A percentile compares a stretch with the other conserved stretches of the same genome.
Conservation (phyloP, 352 stramenopile genomes). For the Thraustochytrium sp. region DNA sequence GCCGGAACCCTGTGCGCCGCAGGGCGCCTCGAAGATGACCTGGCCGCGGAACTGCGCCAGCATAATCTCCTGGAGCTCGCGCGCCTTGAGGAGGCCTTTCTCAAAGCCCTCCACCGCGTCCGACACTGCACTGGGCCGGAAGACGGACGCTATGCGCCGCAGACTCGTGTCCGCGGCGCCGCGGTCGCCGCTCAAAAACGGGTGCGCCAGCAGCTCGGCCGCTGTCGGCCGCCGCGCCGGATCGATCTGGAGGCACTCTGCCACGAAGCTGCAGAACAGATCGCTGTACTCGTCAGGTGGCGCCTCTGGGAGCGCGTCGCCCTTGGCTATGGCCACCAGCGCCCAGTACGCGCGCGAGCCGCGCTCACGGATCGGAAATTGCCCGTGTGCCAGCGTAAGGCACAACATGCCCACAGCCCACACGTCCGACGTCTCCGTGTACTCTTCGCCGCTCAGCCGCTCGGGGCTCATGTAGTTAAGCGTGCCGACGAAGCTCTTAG, state of each 20-base stretch:
- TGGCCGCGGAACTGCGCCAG: not conserved
- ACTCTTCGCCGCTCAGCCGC: conserved; percentile 68
- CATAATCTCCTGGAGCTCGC: not conserved
- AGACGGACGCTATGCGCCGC: not conserved
- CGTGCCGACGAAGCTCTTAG: conserved; percentile 81
- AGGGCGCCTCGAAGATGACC: not conserved
- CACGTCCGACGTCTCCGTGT: conserved; percentile 42
- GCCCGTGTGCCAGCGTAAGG: conserved; percentile 77
- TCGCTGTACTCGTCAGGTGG: not conserved
- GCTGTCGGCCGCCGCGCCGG: not conserved
- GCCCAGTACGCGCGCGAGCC: conserved; percentile 7
- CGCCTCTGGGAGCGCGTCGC: not conserved
- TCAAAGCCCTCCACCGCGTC: not conserved
- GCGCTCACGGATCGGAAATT: conserved; percentile 64
- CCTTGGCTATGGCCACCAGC: not conserved
- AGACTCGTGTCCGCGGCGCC: not conserved
- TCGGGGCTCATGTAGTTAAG: conserved; percentile 87
- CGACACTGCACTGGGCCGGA: not conserved
- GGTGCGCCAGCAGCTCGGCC: not conserved
- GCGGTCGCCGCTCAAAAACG: not conserved
- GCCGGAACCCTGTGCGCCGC: no score
- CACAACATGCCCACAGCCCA: conserved; percentile 49
- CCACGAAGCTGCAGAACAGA: not conserved
- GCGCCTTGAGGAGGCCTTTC: not conserved
- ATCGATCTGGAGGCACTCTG: not conserved